Base-by-base conservation (phyloP, 768 basidiomycete genomes). In the Clathrus columnatus region DNA sequence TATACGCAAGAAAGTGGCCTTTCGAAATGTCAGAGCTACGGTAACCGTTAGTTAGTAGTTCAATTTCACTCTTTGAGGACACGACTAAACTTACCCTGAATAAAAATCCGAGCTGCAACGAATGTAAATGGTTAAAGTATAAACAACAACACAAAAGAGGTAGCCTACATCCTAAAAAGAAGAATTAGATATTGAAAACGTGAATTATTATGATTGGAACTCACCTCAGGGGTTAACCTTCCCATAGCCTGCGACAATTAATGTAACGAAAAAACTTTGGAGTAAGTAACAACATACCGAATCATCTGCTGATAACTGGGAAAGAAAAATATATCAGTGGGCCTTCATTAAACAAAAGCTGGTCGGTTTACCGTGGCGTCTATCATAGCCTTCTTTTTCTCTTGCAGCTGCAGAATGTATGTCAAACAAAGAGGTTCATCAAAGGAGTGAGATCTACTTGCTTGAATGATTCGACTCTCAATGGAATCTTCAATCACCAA, bases 321-420 rank as follows among this genome's bases (percentile, higher is more conserved):
- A 61, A 59, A 65, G 61, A 5, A 59, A 62, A n/a, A n/a, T n/a
- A n/a, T n/a, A n/a, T n/a, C n/a, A n/a, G 60, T 60, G n/a, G 28
- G 17, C 8, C 49, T 2, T 50, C 49, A 50, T 27, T 11, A 29
- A 48, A 18, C 42, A 28, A 47, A 48, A 17, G 65, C 64, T 20
- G 62, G 64, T 56, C 63, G 26, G 18, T 60, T 58, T 26, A 65
- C 64, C 24, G 91, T 91, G 16, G 90, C 90, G 63, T 91, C 85
- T 2, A 94, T 82, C 93, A 96, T 95, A 0, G 91, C 92, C 36
- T 85, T 81, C 68, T 99, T 99, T 75, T 97, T 96, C 69, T 96
- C 92, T 70, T 97, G 93, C n/a, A 95, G 73, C 82, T 86, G 56
- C 17, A 60, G 18, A 16, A 28, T 16, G 47, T 16, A 4, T 7